Conservation (phyloP, 2,329 filamentous ascomycete species). For the Cephalotrichum gorgonifer region DNA sequence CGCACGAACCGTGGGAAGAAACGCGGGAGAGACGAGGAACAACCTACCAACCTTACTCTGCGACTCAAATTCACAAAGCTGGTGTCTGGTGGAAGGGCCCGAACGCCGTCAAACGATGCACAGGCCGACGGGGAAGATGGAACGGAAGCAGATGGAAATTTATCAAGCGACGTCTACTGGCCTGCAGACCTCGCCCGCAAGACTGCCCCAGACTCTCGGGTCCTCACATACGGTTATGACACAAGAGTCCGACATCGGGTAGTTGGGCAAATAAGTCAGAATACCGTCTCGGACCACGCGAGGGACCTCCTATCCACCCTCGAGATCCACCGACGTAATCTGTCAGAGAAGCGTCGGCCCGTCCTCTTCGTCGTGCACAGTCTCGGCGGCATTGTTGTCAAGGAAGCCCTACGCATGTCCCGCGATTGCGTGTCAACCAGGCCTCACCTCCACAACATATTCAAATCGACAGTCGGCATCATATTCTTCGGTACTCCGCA, state of each 20-base stretch:
- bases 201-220: not conserved
- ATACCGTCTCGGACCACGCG: not conserved
- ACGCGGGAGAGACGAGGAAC: too few relatives aligned
- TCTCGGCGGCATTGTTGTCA: conserved; percentile 22
- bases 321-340: not conserved
- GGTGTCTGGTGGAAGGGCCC: too few relatives aligned
- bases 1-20: too few relatives aligned
- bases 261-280: not conserved
- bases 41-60: too few relatives aligned
- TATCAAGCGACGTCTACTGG: not conserved
- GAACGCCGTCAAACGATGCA: too few relatives aligned
- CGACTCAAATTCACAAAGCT: too few relatives aligned
- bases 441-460: conserved; percentile 9
- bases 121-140: too few relatives aligned
- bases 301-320: not conserved
- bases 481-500: conserved; percentile 25
- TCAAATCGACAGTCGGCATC: conserved; percentile 15
- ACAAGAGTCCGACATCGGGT: not conserved
- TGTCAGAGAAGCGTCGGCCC: not conserved
- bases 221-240: not conserved
- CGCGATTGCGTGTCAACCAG: conserved; percentile 1
- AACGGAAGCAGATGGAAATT: too few relatives aligned
- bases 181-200: not conserved
- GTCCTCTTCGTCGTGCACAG: conserved; percentile 21
- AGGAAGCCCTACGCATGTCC: conserved; percentile 13